Evolutionary conservation across 192 early-diverging fungal species (phyloP).

Genomic region (Coemansia sp.): DNA sequence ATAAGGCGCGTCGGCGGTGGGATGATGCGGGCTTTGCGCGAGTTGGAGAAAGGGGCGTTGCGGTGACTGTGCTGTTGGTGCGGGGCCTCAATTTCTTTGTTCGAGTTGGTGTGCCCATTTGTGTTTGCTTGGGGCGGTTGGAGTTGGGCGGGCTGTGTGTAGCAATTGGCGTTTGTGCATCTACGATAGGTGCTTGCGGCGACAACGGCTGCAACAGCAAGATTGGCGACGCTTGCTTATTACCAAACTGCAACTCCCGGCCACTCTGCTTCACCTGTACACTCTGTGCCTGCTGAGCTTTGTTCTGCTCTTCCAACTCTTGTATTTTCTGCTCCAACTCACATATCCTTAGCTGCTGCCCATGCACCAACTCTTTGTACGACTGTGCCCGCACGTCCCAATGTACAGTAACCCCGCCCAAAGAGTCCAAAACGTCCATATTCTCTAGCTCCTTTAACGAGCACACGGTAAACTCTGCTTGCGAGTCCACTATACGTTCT

Average conservation of each 20-base stretch:
- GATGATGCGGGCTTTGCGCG: not conserved
- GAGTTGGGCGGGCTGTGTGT: not conserved
- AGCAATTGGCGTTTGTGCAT: not conserved
- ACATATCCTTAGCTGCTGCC: slow-evolving; percentile 26
- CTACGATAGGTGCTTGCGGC: not conserved
- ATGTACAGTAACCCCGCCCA: slow-evolving; percentile 21
- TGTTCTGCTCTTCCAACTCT: not conserved
- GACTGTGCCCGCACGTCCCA: slow-evolving; percentile 29
- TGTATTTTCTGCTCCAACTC: slow-evolving; percentile 24
- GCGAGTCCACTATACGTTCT: not conserved
- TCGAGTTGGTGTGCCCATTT: not conserved
- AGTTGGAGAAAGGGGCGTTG: not conserved
- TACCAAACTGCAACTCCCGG: not conserved
- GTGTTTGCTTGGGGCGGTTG: not conserved
- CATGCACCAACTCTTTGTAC: slow-evolving; percentile 18
- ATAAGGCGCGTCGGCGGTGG: slow-evolving; percentile 26
- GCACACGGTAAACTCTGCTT: slow-evolving; percentile 28
- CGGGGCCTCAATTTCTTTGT: not conserved
- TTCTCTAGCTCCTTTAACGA: slow-evolving; percentile 18
- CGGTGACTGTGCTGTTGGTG: not conserved
- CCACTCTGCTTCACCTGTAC: not conserved
- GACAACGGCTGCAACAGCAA: slow-evolving; percentile 1
- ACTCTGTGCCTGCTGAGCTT: not conserved
- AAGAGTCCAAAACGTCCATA: slow-evolving; percentile 5
- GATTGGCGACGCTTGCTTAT: not conserved